phyloP scores from a whole-genome alignment of 768 basidiomycete genomes.

The Tubosaeta sp. region DNA sequence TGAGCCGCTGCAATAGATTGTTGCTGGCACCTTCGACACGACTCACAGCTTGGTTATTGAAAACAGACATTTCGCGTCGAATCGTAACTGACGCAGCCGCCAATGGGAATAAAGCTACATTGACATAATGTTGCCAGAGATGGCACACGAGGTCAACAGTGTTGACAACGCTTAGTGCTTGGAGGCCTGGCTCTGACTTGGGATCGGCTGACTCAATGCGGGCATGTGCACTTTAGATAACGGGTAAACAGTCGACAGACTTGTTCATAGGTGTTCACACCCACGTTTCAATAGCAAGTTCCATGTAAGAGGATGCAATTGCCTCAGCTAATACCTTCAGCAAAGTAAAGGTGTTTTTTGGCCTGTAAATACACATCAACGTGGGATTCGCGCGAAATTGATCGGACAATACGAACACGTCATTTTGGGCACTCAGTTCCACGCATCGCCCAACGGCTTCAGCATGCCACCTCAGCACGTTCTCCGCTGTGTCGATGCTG shows the following conservation, averaged over 20 bases:
- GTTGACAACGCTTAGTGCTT: conserved; percentile 59
- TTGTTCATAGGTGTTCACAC: conserved; percentile 26
- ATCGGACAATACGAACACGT: conserved; percentile 60
- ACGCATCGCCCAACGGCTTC: conserved; percentile 94
- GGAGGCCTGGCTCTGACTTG: conserved; percentile 77
- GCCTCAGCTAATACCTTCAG: conserved; percentile 84
- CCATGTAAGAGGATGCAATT: conserved; percentile 79
- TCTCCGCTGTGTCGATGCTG: conserved; percentile 73
- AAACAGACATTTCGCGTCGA: conserved; percentile 88
- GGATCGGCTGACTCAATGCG: conserved; percentile 70
- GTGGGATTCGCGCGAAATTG: not conserved
- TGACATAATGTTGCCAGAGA: conserved; percentile 95
- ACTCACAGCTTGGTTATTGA: conserved; percentile 84
- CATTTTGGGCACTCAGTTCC: conserved; percentile 75
- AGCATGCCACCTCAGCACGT: conserved; percentile 96
- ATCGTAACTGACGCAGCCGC: conserved; percentile 81
- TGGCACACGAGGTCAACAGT: conserved; percentile 86
- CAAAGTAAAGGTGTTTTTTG: conserved; percentile 83
- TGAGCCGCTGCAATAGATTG: conserved; percentile 69
- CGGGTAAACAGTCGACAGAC: not conserved
- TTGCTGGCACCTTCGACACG: conserved; percentile 84
- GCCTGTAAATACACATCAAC: conserved; percentile 42
- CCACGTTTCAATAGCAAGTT: conserved; percentile 89
- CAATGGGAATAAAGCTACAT: conserved; percentile 84
- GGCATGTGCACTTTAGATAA: conserved; percentile 52